These are phyloP conservation scores for Lenwebbia sp. DNA, from an alignment of 345 rosid genomes.

Conservation along the genomic window DNA sequence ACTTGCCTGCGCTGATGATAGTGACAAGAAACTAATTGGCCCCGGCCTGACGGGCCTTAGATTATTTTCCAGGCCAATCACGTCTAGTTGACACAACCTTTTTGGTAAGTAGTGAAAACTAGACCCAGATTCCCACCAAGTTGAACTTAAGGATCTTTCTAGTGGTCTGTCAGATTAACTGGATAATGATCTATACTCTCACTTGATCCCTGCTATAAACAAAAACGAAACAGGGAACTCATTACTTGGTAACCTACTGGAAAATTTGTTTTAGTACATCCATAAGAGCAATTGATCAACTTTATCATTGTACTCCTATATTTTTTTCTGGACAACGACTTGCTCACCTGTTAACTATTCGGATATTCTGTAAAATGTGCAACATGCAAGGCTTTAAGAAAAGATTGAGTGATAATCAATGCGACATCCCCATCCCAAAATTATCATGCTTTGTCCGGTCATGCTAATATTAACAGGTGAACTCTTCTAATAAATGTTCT, in stretches of 20 bases:
- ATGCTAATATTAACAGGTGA: not conserved
- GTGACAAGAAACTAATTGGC: not conserved
- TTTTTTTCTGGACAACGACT: not conserved
- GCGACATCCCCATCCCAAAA: not conserved
- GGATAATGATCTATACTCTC: not conserved
- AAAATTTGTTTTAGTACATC: not conserved
- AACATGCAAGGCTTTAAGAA: not conserved
- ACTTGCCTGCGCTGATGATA: not conserved
- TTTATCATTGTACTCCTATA: not conserved
- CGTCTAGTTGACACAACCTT: not conserved
- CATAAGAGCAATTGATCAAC: not conserved
- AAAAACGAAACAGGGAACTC: not conserved
- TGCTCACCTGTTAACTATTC: not conserved
- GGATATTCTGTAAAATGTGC: not conserved
- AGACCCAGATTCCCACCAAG: not conserved
- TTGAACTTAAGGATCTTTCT: not conserved
- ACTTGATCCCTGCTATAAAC: not conserved
- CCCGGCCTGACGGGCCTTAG: not conserved
- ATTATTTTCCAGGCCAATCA: not conserved
- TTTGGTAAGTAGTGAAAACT: not conserved
- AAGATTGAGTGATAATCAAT: not conserved
- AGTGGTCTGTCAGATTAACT: not conserved
- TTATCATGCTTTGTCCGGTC: not conserved
- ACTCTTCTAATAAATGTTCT: not conserved
- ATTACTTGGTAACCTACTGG: not conserved